Evolutionary conservation across 2,329 filamentous ascomycete species (phyloP).

Genomic region (Diaporthe eres): DNA sequence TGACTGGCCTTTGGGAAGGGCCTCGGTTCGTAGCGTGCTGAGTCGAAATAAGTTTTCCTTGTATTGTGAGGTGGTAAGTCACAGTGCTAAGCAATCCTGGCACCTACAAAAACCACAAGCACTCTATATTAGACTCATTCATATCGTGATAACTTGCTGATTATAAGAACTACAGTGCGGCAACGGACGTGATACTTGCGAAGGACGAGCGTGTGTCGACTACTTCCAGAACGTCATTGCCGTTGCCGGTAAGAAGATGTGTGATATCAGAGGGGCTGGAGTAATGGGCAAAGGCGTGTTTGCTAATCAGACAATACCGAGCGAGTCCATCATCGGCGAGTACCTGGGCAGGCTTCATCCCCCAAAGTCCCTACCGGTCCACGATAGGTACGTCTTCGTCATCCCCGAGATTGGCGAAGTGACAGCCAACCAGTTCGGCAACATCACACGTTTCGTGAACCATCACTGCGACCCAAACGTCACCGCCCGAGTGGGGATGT

Average conservation of each 20-base stretch:
- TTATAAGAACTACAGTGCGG: not conserved
- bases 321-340: not conserved
- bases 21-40: not conserved
- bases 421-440: not conserved
- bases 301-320: not conserved
- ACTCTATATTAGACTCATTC: too few species aligned
- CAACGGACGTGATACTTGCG: not conserved
- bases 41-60: not conserved
- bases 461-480: constrained; percentile 16
- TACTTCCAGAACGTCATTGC: not conserved
- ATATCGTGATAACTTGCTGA: not conserved
- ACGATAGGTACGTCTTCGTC: not conserved
- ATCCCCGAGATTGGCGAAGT: too few species aligned
- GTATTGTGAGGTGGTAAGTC: not conserved
- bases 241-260: not conserved
- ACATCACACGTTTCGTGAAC: constrained; percentile 3
- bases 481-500: not conserved
- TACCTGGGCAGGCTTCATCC: constrained; percentile 23
- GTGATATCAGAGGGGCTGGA: constrained; percentile 1
- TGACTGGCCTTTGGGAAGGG: not conserved
- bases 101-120: too few species aligned
- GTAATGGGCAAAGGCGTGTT: constrained; percentile 3
- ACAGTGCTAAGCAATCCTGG: too few species aligned
- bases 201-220: not conserved
- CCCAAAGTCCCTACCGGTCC: not conserved